Percentiles rank a stretch among this genome's conserved stretches.
Conservation (phyloP, 2,329 filamentous ascomycete genomes). For the Aspergillus piperis region DNA sequence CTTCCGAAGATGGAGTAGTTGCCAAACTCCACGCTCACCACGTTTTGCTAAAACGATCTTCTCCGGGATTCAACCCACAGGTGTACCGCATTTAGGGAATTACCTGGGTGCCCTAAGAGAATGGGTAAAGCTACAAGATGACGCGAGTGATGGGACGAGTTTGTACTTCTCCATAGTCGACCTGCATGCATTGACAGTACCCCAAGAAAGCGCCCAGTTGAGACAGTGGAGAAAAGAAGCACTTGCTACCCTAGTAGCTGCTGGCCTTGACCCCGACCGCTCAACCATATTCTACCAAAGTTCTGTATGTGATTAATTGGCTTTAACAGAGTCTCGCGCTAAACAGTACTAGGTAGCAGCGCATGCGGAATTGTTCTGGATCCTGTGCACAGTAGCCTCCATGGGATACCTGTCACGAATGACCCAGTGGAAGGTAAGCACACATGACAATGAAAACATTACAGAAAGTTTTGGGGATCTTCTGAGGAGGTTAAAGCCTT, state of each 20-base stretch:
- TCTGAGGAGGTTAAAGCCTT: background rate
- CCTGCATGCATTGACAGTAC: conserved; percentile 85
- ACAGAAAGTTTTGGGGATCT: too few relatives aligned
- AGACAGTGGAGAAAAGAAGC: conserved; percentile 69
- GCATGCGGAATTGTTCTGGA: conserved; percentile 95
- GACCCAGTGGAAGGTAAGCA: conserved; percentile 93
- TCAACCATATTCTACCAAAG: conserved; percentile 83
- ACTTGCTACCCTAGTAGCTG: conserved; percentile 76
- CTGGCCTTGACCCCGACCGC: conserved; percentile 77
- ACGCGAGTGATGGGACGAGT: conserved; percentile 57
- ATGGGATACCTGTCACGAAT: conserved; percentile 96
- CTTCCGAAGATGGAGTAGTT: conserved; percentile 17
- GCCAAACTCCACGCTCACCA: conserved; percentile 8
- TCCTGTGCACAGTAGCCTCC: conserved; percentile 85
- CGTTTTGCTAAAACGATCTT: conserved; percentile 62
- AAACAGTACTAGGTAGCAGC: conserved; percentile 61
- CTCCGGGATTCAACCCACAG: conserved; percentile 96
- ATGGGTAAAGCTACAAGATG: conserved; percentile 80
- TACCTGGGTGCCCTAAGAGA: conserved; percentile 85
- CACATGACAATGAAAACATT: background rate
- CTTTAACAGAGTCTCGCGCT: background rate
- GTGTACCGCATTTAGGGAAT: conserved; percentile 90
- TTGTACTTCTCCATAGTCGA: conserved; percentile 89
- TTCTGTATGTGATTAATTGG: conserved; percentile 53
- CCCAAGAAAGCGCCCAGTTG: conserved; percentile 65